These are phyloP conservation scores for Colletotrichum eremochloae DNA, from an alignment of 2,329 filamentous ascomycete species.

Conservation along the genomic window DNA sequence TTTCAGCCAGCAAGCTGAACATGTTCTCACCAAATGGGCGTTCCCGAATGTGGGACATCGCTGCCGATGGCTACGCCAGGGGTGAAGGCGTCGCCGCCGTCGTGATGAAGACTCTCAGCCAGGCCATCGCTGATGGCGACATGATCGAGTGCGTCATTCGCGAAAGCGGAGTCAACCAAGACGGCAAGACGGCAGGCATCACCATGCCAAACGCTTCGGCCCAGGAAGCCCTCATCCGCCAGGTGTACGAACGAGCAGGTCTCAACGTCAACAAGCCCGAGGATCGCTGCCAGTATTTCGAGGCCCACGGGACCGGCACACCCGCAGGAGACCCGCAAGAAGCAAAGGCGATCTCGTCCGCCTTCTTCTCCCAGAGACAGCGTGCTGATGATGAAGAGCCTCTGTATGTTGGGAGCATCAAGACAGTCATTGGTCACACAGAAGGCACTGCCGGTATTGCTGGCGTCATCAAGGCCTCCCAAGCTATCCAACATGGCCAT, in stretches of 20 bases:
- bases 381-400: no score
- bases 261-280: constrained; percentile 33
- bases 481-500: constrained; percentile 41
- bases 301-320: constrained; percentile 65
- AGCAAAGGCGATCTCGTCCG: constrained; percentile 48
- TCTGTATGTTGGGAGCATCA: neutral
- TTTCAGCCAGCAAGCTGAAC: neutral
- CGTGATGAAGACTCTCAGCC: constrained; percentile 59
- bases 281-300: constrained; percentile 42
- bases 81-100: constrained; percentile 59
- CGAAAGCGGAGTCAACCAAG: constrained; percentile 44
- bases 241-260: constrained; percentile 45
- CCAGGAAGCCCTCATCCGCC: constrained; percentile 47
- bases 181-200: constrained; percentile 46
- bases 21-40: constrained; percentile 55
- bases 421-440: constrained; percentile 46
- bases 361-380: neutral
- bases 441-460: constrained; percentile 48
- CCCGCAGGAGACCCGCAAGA: constrained; percentile 63
- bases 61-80: constrained; percentile 61
- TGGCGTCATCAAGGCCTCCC: constrained; percentile 46
- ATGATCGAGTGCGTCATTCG: constrained; percentile 46
- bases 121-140: constrained; percentile 54
- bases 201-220: constrained; percentile 52
- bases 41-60: constrained; percentile 56